Evolutionary conservation across 305 asterid species (phyloP), one percentile per base, ranked within the genome.

Genomic region (Fraxinus platypoda): DNA sequence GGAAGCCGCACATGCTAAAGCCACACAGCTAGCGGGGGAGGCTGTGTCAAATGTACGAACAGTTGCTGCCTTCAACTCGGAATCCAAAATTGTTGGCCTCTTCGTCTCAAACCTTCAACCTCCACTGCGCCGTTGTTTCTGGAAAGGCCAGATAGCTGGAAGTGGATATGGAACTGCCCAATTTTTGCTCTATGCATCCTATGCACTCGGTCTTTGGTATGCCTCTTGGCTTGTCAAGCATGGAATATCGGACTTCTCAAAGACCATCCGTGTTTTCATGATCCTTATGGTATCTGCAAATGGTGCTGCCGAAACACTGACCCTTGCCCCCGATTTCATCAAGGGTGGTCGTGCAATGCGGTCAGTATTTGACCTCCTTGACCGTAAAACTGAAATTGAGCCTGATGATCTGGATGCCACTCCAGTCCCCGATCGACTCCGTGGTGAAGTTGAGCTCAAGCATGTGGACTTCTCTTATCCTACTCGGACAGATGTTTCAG

Each of bases 61-160:
- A 0, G 99, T 97, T 0, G 97, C 98, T 17, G 99, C 99, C 62
- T 97, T 97, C 82, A 97, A 97, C 78, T 97, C 99, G 0, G 99
- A 97, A 35, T 76, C 90, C 3, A 94, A 90, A 83, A 93, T 97
- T 3, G 96, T 93, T 8, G 89, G 91, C 66, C 97, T 97, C 26
- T 97, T 93, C 83, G 85, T 90, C 37, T 54, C 88, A 30, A 92
- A 91, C 85, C 98, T 97, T 30, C 85, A 84, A 11, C 49, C 81
- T 38, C 99, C 99, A 0, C 87, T 97, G 19, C 90, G 91, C 23
- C 96, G 97, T 7, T 94, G 98, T 89, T 97, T 97, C 86, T 97
- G 99, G 99, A 97, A 95, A 82, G 99, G 98, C 35, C 99, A 97
- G 84, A 94, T 97, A 25, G 98, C 98, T 0, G 99, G 99, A 74